Evolutionary conservation across 768 basidiomycete genomes (phyloP).

Genomic region (Sarcomyxa edulis): DNA sequence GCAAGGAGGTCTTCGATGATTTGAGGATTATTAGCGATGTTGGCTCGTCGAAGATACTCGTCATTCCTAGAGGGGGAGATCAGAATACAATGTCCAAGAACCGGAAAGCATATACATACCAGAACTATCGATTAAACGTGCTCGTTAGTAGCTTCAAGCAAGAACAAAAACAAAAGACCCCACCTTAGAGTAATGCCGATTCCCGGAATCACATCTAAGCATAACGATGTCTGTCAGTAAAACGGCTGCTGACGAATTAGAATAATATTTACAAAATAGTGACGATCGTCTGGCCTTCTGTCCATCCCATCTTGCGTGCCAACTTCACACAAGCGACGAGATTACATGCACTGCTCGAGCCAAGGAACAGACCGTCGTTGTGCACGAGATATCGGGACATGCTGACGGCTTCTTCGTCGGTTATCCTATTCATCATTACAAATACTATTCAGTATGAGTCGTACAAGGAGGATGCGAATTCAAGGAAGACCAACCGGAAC

Average conservation of each 20-base stretch:
- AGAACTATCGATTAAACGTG: background rate
- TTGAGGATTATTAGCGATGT: slow-evolving; percentile 34
- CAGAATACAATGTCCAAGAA: background rate
- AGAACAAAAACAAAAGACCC: slow-evolving; percentile 10
- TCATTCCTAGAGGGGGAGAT: slow-evolving; percentile 38
- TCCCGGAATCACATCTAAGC: slow-evolving; percentile 82
- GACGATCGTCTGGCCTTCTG: slow-evolving; percentile 65
- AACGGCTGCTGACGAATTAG: background rate
- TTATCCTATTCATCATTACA: slow-evolving; percentile 50
- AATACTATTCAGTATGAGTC: background rate
- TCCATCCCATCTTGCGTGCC: slow-evolving; percentile 64
- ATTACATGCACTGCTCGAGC: slow-evolving; percentile 95
- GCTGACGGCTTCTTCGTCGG: slow-evolving; percentile 89
- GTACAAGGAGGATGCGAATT: background rate
- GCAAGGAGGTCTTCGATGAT: slow-evolving; percentile 38
- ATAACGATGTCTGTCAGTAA: background rate
- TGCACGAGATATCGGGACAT: slow-evolving; percentile 94
- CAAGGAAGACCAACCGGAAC: slow-evolving; percentile 52
- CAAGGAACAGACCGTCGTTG: slow-evolving; percentile 89
- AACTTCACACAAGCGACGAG: slow-evolving; percentile 87
- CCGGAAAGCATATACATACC: background rate
- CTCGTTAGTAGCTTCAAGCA: too few species aligned
- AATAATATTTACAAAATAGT: slow-evolving; percentile 68
- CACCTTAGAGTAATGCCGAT: slow-evolving; percentile 90
- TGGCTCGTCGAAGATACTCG: slow-evolving; percentile 41